Conservation (phyloP, 2,329 filamentous ascomycete species). For the Fusarium dimerum region DNA sequence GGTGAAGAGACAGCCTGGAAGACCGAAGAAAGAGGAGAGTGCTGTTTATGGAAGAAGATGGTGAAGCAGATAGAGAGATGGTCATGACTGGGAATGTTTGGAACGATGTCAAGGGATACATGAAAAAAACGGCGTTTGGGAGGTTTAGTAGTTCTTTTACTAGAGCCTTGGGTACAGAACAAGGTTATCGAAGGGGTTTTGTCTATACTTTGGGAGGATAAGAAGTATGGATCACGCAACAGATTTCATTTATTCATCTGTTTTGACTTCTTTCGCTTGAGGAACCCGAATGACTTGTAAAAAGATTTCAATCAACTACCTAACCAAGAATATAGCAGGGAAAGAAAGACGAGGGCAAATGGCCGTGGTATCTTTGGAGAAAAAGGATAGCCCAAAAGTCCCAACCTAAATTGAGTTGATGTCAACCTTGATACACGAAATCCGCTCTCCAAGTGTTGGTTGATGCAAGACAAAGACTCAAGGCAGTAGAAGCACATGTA, state of each 20-base stretch:
- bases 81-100: constrained; percentile 2
- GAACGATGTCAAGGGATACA: constrained; percentile 7
- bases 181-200: not conserved
- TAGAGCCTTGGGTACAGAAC: not conserved
- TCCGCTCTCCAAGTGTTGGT: not conserved
- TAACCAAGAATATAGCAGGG: not conserved
- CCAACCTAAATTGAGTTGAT: not conserved
- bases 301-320: constrained; percentile 1
- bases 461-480: not conserved
- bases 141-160: constrained; percentile 8
- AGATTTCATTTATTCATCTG: not conserved
- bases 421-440: not conserved
- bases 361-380: constrained; percentile 3
- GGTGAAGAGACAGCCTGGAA: constrained; percentile 28
- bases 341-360: not conserved
- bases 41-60: constrained; percentile 20
- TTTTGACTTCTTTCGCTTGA: not conserved
- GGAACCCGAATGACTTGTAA: not conserved
- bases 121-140: constrained; percentile 9
- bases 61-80: constrained; percentile 8
- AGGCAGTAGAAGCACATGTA: too few relatives aligned
- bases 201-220: not conserved
- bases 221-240: not conserved
- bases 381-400: not conserved
- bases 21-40: constrained; percentile 22